Percentiles rank a stretch among this genome's conserved stretches.
Conservation (phyloP, 208 protist genomes). For the Acanthamoeba royreba region DNA sequence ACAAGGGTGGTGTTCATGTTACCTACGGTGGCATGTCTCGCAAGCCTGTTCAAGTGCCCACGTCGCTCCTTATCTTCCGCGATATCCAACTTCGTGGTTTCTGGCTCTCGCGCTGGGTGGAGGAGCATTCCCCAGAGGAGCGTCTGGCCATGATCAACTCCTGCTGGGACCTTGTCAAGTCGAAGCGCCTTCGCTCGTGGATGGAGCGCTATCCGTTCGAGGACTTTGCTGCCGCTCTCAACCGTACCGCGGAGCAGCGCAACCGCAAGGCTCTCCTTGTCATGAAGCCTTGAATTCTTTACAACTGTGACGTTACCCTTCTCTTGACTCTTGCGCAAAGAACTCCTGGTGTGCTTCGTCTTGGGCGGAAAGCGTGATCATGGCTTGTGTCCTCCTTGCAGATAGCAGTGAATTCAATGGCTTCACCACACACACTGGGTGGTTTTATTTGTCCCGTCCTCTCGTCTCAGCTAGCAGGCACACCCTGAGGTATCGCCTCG, state of each 20-base stretch:
- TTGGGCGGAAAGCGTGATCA: no score
- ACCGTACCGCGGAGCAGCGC: neutral
- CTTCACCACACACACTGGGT: no score
- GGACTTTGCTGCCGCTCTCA: neutral
- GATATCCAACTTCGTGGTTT: constrained; percentile 91
- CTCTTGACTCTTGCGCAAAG: no score
- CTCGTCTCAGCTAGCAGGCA: no score
- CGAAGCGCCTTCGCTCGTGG: neutral
- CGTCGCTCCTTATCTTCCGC: constrained; percentile 88
- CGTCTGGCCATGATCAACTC: constrained; percentile 83
- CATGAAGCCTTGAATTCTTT: neutral
- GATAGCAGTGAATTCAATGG: no score
- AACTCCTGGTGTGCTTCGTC: no score
- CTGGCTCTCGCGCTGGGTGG: constrained; percentile 89
- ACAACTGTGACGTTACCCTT: no score
- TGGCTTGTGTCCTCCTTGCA: no score
- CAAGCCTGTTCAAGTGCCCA: constrained; percentile 90
- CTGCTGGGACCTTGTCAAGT: neutral
- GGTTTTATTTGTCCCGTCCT: no score
- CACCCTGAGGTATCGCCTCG: neutral
- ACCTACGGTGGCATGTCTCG: constrained; percentile 95
- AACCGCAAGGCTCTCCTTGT: constrained; percentile 26
- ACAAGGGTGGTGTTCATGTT: constrained; percentile 80
- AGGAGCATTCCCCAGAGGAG: constrained; percentile 83
- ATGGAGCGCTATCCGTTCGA: neutral